phyloP scores from a whole-genome alignment of 2,329 filamentous ascomycete genomes.

The Arthrobotrys musiformis region DNA sequence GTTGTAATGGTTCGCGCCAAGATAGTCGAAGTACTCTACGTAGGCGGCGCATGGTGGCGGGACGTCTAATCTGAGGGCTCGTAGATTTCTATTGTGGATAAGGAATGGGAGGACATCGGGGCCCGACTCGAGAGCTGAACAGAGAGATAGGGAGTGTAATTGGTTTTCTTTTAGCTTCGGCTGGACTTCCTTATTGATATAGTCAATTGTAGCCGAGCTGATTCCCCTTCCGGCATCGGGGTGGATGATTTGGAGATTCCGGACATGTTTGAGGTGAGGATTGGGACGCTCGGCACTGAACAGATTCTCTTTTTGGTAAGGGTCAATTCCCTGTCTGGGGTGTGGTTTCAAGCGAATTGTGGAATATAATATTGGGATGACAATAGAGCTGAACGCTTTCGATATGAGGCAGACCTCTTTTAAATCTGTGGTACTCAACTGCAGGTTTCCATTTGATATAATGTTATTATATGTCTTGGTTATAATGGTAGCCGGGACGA shows the following conservation, averaged over 20 bases:
- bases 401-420: slow-evolving; percentile 23
- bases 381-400: not conserved
- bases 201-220: not conserved
- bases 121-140: not conserved
- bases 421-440: slow-evolving; percentile 21
- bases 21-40: not conserved
- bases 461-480: not conserved
- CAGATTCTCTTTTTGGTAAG: slow-evolving; percentile 3
- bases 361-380: slow-evolving; percentile 26
- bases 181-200: not conserved
- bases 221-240: slow-evolving; percentile 3
- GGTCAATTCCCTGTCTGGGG: not conserved
- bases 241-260: slow-evolving; percentile 24
- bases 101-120: not conserved
- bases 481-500: too few species aligned
- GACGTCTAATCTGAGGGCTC: slow-evolving; percentile 27
- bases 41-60: not conserved
- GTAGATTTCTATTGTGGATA: not conserved
- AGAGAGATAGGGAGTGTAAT: slow-evolving; percentile 16
- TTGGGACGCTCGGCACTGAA: not conserved
- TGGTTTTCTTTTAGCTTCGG: not conserved
- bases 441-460: not conserved
- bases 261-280: slow-evolving; percentile 8
- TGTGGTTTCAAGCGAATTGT: slow-evolving; percentile 20
- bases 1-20: not conserved